Evolutionary conservation across 2,329 filamentous ascomycete genomes (phyloP).

Genomic region (Simplicillium aogashimaense): DNA sequence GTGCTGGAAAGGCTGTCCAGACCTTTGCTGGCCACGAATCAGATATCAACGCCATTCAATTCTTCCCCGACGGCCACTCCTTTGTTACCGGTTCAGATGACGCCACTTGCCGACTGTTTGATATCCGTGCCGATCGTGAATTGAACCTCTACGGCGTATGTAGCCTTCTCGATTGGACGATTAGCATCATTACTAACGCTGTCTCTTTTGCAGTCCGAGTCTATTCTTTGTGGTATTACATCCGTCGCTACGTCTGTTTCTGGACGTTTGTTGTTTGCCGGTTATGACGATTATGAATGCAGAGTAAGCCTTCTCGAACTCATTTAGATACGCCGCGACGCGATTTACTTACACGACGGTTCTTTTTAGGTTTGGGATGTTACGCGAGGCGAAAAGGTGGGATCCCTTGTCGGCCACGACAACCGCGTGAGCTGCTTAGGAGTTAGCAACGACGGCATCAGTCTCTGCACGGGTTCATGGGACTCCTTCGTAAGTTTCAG

Average conservation of each 20-base stretch:
- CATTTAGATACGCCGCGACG: constrained; percentile 6
- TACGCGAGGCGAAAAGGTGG: constrained; percentile 91
- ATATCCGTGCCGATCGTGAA: constrained; percentile 88
- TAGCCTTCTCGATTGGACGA: constrained; percentile 10
- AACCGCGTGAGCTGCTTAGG: constrained; percentile 98
- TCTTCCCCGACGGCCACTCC: constrained; percentile 97
- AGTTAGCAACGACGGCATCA: constrained; percentile 98
- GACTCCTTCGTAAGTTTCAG: constrained; percentile 84
- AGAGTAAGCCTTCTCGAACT: constrained; percentile 55
- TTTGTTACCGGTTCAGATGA: constrained; percentile 98
- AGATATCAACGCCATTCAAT: constrained; percentile 98
- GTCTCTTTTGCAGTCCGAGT: constrained; percentile 62
- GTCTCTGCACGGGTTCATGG: constrained; percentile 98
- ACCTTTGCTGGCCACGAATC: constrained; percentile 98
- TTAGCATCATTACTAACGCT: constrained; percentile 1
- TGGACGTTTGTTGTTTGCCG: constrained; percentile 86
- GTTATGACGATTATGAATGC: constrained; percentile 99
- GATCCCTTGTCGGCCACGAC: constrained; percentile 92
- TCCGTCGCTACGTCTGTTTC: constrained; percentile 98
- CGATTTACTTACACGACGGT: constrained; percentile 4
- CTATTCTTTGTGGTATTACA: constrained; percentile 95
- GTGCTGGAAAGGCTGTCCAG: constrained; percentile 95
- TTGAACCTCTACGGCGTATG: constrained; percentile 59
- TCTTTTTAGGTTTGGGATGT: constrained; percentile 85
- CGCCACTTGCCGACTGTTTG: constrained; percentile 92